Evolutionary conservation across 768 basidiomycete genomes (phyloP).

Genomic region (Panaeolus cyanescens): DNA sequence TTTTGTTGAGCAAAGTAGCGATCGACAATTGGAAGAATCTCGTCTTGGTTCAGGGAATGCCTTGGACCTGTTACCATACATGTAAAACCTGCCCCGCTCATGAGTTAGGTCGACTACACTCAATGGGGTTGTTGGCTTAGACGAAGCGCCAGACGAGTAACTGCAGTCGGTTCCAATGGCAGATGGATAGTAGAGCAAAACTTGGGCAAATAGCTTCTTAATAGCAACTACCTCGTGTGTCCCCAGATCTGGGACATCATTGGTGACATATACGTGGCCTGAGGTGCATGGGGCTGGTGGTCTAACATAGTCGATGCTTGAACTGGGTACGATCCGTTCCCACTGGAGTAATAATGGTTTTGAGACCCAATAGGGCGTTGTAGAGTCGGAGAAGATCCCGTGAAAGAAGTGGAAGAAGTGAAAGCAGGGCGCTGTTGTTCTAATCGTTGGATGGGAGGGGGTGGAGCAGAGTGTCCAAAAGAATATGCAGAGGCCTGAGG

Average conservation of each 20-base stretch:
- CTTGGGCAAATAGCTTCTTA: not conserved
- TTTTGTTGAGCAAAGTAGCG: not conserved
- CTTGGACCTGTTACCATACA: not conserved
- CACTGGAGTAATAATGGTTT: not conserved
- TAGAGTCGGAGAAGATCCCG: not conserved
- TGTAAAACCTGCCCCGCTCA: not conserved
- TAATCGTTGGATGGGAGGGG: not conserved
- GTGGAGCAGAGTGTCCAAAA: not conserved
- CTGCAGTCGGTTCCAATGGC: not conserved
- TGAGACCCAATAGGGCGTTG: not conserved
- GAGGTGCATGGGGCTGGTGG: not conserved
- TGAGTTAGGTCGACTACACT: slow-evolving; percentile 3
- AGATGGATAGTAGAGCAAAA: not conserved
- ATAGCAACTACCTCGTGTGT: not conserved
- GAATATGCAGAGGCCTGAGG: not conserved
- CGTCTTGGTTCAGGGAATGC: not conserved
- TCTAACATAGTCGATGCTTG: not conserved
- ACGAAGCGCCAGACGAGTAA: not conserved
- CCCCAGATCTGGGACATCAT: slow-evolving; percentile 1
- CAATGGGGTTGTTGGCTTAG: not conserved
- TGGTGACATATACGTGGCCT: not conserved
- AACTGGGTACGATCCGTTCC: not conserved
- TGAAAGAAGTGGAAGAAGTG: not conserved
- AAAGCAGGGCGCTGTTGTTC: not conserved
- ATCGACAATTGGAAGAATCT: not conserved